A percentile compares a stretch with the other conserved stretches of the same genome.
Conservation (phyloP, 2,329 filamentous ascomycete species). For the Macrophomina phaseolina region DNA sequence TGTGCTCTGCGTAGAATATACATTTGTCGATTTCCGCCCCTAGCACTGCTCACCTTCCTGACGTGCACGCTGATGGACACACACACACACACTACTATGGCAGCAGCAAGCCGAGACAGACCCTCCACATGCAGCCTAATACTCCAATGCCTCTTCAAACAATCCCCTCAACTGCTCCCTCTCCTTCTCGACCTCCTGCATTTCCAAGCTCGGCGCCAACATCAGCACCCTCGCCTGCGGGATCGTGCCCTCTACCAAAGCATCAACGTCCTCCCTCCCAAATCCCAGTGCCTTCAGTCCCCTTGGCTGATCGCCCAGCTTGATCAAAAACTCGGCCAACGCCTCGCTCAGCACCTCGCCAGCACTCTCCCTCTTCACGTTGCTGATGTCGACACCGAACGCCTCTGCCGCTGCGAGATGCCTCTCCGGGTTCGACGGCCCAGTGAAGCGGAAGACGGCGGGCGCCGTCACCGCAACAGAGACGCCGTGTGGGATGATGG, state of each 20-base stretch:
- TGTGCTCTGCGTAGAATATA: no score
- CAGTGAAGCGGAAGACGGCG: constrained; percentile 93
- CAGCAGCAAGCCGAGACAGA: background rate
- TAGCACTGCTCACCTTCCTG: no score
- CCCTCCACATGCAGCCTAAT: background rate
- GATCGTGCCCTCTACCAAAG: constrained; percentile 89
- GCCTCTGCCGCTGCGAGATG: constrained; percentile 88
- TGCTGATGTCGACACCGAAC: constrained; percentile 87
- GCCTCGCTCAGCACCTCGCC: constrained; percentile 89
- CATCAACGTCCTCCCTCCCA: constrained; percentile 73
- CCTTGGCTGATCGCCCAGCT: constrained; percentile 86
- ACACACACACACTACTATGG: no score
- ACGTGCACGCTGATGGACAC: no score
- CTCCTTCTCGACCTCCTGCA: constrained; percentile 52
- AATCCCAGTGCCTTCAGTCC: constrained; percentile 88
- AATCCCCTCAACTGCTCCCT: constrained; percentile 54
- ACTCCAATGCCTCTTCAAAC: constrained; percentile 49
- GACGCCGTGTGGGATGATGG: constrained; percentile 94
- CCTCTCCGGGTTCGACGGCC: constrained; percentile 86
- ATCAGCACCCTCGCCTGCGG: constrained; percentile 90
- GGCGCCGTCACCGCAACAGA: constrained; percentile 93
- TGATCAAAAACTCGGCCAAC: constrained; percentile 77
- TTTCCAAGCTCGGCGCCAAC: constrained; percentile 79
- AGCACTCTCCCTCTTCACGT: constrained; percentile 86
- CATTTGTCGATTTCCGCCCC: no score